Evolutionary conservation across 1,139 yeast genomes (phyloP).

Genomic region (Nakaseomyces sp.): DNA sequence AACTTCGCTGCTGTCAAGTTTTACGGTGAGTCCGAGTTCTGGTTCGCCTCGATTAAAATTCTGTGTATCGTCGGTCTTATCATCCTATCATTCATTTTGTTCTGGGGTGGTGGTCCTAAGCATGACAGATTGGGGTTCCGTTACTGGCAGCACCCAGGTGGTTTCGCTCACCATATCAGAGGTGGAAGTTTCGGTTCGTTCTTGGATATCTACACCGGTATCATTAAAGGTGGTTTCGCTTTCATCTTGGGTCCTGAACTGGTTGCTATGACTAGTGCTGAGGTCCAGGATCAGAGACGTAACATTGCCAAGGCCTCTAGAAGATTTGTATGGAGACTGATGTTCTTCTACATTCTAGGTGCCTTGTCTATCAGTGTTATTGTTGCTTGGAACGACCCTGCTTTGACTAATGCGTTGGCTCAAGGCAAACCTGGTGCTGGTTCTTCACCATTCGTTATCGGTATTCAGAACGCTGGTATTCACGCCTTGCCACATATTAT

Average conservation of each 20-base stretch:
- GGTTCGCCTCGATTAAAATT: conserved; percentile 50
- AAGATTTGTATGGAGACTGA: conserved; percentile 40
- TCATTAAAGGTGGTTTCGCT: conserved; percentile 56
- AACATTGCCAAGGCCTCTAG: conserved; percentile 41
- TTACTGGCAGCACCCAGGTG: conserved; percentile 56
- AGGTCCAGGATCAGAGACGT: conserved; percentile 42
- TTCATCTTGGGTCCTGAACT: conserved; percentile 65
- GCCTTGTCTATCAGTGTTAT: conserved; percentile 41
- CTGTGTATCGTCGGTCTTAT: conserved; percentile 62
- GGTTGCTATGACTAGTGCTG: conserved; percentile 41
- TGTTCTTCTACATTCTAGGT: conserved; percentile 38
- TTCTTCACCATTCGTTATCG: conserved; percentile 49
- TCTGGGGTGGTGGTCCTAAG: conserved; percentile 76
- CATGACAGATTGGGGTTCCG: conserved; percentile 60
- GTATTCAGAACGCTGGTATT: conserved; percentile 43
- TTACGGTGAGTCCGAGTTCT: conserved; percentile 45
- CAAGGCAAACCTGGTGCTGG: conserved; percentile 39
- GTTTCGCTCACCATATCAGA: conserved; percentile 42
- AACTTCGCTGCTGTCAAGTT: conserved; percentile 42
- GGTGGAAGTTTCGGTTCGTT: conserved; percentile 46
- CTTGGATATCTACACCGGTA: conserved; percentile 58
- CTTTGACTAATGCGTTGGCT: conserved; percentile 31
- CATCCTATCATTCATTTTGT: conserved; percentile 59
- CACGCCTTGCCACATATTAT: conserved; percentile 42
- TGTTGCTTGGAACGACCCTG: conserved; percentile 38